phyloP scores from a whole-genome alignment of 345 rosid species.

The Toxicodendron radicans region DNA sequence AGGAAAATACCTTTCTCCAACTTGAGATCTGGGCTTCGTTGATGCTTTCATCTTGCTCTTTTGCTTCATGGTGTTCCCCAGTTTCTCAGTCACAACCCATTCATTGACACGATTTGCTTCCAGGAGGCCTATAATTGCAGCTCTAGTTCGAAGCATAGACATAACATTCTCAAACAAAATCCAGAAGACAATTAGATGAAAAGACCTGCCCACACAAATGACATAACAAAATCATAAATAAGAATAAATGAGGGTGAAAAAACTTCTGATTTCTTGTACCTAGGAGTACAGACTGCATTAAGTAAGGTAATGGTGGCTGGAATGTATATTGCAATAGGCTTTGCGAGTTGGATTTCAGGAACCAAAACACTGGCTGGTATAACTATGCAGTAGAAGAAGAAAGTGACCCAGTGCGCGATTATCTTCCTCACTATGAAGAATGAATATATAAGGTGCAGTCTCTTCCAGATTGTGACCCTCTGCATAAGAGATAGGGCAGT shows the following conservation, averaged over 20 bases:
- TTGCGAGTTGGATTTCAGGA: conserved; percentile 47
- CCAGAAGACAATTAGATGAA: conserved; percentile 54
- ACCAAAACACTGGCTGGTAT: conserved; percentile 48
- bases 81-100: conserved; percentile 51
- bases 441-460: conserved; percentile 45
- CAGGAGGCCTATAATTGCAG: conserved; percentile 46
- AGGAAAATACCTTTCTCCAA: conserved; percentile 23
- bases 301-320: conserved; percentile 50
- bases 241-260: neutral
- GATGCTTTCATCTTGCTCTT: conserved; percentile 14
- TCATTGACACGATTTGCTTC: conserved; percentile 54
- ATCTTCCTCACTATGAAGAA: conserved; percentile 56
- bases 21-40: conserved; percentile 15
- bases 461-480: conserved; percentile 52
- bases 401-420: conserved; percentile 44
- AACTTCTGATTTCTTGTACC: conserved; percentile 21
- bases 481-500: conserved; percentile 17
- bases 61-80: conserved; percentile 30
- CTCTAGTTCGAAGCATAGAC: conserved; percentile 54
- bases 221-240: neutral
- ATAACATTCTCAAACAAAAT: conserved; percentile 50
- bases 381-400: conserved; percentile 56
- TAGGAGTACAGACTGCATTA: conserved; percentile 47
- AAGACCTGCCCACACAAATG: conserved; percentile 32
- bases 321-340: conserved; percentile 48